A percentile compares a stretch with the other conserved stretches of the same genome.
Conservation (phyloP, 1,284 basidiomycete genomes). For the Apiotrichum mycotoxinovorans region DNA sequence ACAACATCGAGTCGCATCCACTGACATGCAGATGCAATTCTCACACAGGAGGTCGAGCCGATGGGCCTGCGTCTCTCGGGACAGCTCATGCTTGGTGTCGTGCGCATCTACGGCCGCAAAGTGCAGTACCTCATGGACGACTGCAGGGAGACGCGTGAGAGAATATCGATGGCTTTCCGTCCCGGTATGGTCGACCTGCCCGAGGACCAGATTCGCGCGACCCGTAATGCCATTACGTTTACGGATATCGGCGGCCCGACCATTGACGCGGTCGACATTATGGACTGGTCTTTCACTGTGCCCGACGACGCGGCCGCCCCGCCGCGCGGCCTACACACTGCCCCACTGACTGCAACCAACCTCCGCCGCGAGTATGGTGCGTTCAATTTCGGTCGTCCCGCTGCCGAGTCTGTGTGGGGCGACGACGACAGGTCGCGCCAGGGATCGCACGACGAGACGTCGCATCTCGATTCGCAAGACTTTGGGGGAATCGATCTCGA, state of each 20-base stretch:
- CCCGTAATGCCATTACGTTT: constrained; percentile 61
- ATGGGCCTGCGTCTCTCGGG: constrained; percentile 94
- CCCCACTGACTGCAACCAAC: constrained; percentile 24
- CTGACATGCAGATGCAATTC: constrained; percentile 65
- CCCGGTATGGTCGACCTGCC: constrained; percentile 92
- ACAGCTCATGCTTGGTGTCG: constrained; percentile 90
- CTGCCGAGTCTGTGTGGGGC: constrained; percentile 50
- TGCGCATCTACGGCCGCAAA: constrained; percentile 94
- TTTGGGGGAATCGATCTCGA: constrained; percentile 54
- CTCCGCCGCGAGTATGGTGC: constrained; percentile 44
- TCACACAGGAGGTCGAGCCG: constrained; percentile 69
- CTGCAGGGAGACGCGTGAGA: constrained; percentile 90
- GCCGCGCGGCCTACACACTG: constrained; percentile 19
- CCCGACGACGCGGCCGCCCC: constrained; percentile 5
- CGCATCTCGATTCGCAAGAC: constrained; percentile 78
- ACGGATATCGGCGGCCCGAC: constrained; percentile 20
- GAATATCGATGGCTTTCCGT: constrained; percentile 94
- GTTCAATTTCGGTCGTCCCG: constrained; percentile 44
- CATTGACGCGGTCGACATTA: constrained; percentile 32
- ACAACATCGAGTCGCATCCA: neutral
- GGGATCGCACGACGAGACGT: constrained; percentile 38
- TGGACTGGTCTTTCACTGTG: constrained; percentile 38
- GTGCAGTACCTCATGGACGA: constrained; percentile 96
- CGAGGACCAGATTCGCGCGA: constrained; percentile 83
- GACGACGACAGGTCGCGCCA: constrained; percentile 34